phyloP scores from a whole-genome alignment of 495 filamentous ascomycete genomes.

The Penicillium parvum region DNA sequence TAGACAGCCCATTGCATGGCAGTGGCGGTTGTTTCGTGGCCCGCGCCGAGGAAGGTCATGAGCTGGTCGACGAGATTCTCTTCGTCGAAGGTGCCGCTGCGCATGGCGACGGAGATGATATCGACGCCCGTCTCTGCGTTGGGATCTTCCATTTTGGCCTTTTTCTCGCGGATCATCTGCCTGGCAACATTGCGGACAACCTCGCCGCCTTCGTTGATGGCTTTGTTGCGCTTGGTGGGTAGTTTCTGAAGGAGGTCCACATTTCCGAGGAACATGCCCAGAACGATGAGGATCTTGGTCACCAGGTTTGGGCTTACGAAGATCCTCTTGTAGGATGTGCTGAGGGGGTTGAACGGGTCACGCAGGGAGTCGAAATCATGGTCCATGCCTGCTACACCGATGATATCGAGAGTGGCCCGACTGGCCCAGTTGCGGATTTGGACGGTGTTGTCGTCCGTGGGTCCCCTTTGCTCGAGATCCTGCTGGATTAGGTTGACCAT shows the following conservation, averaged over 20 bases:
- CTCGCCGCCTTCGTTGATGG: conserved; percentile 48
- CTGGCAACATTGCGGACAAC: conserved; percentile 60
- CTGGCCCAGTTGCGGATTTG: conserved; percentile 62
- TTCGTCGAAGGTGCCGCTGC: conserved; percentile 69
- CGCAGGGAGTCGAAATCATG: conserved; percentile 72
- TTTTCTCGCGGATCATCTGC: conserved; percentile 65
- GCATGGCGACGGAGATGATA: conserved; percentile 78
- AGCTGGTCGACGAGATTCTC: conserved; percentile 83
- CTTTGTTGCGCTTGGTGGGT: conserved; percentile 63
- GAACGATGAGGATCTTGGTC: conserved; percentile 32
- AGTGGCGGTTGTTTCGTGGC: conserved; percentile 73
- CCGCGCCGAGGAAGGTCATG: conserved; percentile 93
- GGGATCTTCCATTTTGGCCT: conserved; percentile 51
- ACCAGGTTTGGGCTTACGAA: conserved; percentile 18
- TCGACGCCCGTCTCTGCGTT: conserved; percentile 51
- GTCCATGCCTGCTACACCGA: conserved; percentile 80
- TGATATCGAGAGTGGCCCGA: conserved; percentile 81
- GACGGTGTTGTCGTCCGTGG: conserved; percentile 34
- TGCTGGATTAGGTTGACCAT: conserved; percentile 43
- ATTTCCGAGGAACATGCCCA: conserved; percentile 39
- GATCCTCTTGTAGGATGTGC: conserved; percentile 56
- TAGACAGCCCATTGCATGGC: conserved; percentile 59
- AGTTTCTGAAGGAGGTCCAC: conserved; percentile 37
- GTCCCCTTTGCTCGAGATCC: conserved; percentile 20
- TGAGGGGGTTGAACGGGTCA: conserved; percentile 60